Evolutionary conservation across 306 rosid genomes (phyloP).

Genomic region (Acmispon strigosus): DNA sequence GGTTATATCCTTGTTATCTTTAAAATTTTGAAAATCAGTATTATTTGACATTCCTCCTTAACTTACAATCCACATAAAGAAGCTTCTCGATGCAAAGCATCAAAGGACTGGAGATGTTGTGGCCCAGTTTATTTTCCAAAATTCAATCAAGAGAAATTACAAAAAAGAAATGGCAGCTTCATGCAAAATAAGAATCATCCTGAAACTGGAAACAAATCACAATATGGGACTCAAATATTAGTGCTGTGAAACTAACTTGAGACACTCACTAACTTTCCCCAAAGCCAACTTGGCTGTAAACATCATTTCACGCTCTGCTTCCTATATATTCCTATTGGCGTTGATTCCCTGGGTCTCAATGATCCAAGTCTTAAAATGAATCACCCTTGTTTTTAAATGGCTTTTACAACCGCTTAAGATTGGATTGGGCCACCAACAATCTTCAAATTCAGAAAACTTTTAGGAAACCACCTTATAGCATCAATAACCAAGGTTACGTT

Average conservation of each 20-base stretch:
- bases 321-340: too few species aligned
- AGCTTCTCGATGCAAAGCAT: neutral
- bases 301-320: too few species aligned
- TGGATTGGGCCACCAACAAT: too few species aligned
- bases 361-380: too few species aligned
- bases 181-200: neutral
- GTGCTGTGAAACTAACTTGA: too few species aligned
- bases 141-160: neutral
- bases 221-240: neutral
- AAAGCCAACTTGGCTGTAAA: too few species aligned
- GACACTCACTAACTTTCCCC: too few species aligned
- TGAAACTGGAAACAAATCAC: neutral
- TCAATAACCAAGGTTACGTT: neutral
- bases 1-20: neutral
- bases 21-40: neutral
- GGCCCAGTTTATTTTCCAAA: neutral
- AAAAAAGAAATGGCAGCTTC: neutral
- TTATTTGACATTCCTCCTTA: neutral
- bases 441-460: neutral
- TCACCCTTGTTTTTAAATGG: too few species aligned
- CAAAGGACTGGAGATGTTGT: neutral
- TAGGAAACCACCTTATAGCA: neutral
- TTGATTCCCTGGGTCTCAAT: too few species aligned
- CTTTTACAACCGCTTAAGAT: too few species aligned
- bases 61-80: neutral